Base-by-base conservation (phyloP, 2,329 filamentous ascomycete species). In the Cladophialophora carrionii region DNA sequence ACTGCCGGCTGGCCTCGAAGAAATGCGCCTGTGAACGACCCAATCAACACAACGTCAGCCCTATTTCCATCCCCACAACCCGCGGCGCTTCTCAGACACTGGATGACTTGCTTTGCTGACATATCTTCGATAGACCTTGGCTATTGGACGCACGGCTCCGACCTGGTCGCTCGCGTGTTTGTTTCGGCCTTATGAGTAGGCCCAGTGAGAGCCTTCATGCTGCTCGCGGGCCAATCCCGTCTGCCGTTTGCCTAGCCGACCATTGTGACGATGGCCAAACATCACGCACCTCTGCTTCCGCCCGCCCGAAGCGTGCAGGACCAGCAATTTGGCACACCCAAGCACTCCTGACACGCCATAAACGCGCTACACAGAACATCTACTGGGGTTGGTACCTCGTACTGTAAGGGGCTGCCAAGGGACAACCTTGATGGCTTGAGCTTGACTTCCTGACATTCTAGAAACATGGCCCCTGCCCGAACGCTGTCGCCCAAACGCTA, bases 101-200 rank as follows among this genome's bases (percentile, higher is more conserved):
- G n/a, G n/a, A 34, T 54, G 29, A 54, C 52, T 54, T 54, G 52
- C 52, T 54, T 54, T n/a, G 52, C 29, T 54, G 32, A 52, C 48
- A 10, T 52, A 43, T 43, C 17, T 34, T 54, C 52, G 10, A 34
- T n/a, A 2, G 26, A 12, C 17, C 29, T 9, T 54, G 22, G 14
- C 52, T 34, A 54, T 54, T 54, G 48, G 48, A 26, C 48, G 20
- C 10, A 12, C 52, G 52, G 52, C 29, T 31, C 26, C 26, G 52
- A 34, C 52, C 24, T 54, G 26, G 24, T 54, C 29, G 17, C 26
- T 54, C 29, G 52, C 52, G n/a, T 54, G 52, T 54, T 54, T 26
- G 26, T 29, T 32, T 32, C 52, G 26, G 52, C 52, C 52, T 49
- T 49, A 49, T 22, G 8, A 14, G 6, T 20, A 9, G 20, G 10